Evolutionary conservation across 176 grass and related monocot species (phyloP), one percentile per base, ranked within the genome.

Genomic region (Carex cristatella): DNA sequence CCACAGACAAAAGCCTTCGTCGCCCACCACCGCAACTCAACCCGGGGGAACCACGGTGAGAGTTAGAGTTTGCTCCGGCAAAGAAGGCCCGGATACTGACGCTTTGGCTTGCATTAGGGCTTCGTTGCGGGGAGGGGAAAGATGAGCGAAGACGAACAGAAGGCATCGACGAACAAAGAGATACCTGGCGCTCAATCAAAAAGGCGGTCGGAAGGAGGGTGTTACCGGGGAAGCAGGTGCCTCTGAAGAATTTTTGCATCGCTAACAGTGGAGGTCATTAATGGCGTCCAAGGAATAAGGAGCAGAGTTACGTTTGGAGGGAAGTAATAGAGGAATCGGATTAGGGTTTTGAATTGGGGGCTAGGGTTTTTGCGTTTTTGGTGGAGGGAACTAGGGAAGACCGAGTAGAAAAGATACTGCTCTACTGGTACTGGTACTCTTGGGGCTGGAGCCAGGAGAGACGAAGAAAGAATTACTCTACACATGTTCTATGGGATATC

Each of bases 211-310:
- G 81, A 57, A 88, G 87, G 35, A 89, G 55, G 46, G 91, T 65
- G 65, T 65, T 92, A 84, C 89, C 85, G 89, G 86, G 88, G 76
- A 65, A 79, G 77, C 61, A 62, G 3, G 81, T 51, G 44, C 85
- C 72, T 69, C 81, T 83, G 75, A 86, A 90, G 82, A 90, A 75
- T 75, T 87, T 90, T 78, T 83, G 86, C 87, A 79, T 83, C 30
- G 71, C 49, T 81, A 16, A 27, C 1, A 10, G 11, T 59, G 9
- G 61, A 70, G 81, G 73, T 90, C 66, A 80, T 92, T 67, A 86
- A 86, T 87, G 61, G 78, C 33, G 69, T 18, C 58, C 54, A 53
- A 78, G 14, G 51, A 44, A 10, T 79, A 55, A 54, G 72, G 4
- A 28, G 5, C 7, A 30, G 18, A 4, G 10, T 7, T 16, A 31